Evolutionary conservation across 2,329 filamentous ascomycete species (phyloP).

Genomic region (Trichophyton benhamiae): DNA sequence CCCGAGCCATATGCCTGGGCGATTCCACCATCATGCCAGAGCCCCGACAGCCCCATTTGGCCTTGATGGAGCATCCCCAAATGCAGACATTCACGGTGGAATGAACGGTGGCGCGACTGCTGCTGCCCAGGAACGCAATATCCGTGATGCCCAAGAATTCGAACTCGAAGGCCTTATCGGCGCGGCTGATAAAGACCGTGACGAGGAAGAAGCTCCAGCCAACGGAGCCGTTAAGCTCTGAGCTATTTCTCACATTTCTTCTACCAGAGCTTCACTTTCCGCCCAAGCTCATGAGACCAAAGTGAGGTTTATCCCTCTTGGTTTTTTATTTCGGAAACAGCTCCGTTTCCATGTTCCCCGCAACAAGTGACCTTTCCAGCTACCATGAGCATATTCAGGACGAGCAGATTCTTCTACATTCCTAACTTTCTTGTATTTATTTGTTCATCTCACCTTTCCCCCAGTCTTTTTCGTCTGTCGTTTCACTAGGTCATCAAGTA

Average conservation of each 20-base stretch:
- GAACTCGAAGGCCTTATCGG: constrained; percentile 71
- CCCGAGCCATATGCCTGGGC: constrained; percentile 5
- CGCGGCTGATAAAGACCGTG: constrained; percentile 19
- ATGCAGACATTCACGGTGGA: constrained; percentile 12
- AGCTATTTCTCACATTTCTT: neutral
- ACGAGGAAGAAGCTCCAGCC: constrained; percentile 21
- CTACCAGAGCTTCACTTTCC: neutral
- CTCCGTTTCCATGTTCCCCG: neutral
- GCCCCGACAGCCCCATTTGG: constrained; percentile 3
- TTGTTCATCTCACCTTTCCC: neutral
- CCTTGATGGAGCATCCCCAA: neutral
- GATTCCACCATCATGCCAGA: constrained; percentile 1
- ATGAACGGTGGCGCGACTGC: constrained; percentile 36
- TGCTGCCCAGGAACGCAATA: constrained; percentile 35
- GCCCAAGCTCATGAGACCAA: neutral
- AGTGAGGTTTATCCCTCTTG: neutral
- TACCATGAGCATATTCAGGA: neutral
- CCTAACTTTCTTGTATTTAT: neutral
- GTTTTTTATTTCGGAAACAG: neutral
- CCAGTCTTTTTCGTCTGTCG: neutral
- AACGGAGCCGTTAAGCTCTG: neutral
- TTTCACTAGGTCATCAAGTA: neutral
- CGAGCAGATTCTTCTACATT: neutral
- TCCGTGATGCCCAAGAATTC: constrained; percentile 80
- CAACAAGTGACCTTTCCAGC: no score